These are phyloP conservation scores for Suillus tomentosus DNA, from an alignment of 768 basidiomycete genomes.

Conservation along the genomic window DNA sequence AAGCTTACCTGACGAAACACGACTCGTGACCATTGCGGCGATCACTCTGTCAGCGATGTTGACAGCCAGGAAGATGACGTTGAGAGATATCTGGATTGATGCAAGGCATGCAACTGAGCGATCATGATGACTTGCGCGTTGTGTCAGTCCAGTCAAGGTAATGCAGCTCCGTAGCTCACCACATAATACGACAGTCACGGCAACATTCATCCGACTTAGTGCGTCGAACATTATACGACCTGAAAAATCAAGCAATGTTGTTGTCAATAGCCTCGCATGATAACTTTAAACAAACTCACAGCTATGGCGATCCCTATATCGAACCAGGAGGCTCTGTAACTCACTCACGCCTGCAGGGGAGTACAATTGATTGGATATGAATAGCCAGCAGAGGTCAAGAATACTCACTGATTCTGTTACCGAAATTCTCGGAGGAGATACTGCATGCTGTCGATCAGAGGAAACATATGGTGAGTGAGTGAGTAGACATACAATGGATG, in stretches of 20 bases:
- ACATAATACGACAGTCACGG: not conserved
- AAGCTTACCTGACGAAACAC: not conserved
- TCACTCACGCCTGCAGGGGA: not conserved
- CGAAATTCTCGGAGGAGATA: not conserved
- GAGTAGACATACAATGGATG: not conserved
- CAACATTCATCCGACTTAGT: not conserved
- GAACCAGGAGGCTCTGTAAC: not conserved
- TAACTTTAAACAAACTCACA: not conserved
- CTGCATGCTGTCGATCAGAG: not conserved
- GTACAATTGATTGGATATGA: not conserved
- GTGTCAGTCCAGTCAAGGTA: not conserved
- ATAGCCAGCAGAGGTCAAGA: not conserved
- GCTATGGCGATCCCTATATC: not conserved
- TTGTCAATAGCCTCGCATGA: not conserved
- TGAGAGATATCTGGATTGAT: slow-evolving; percentile 2
- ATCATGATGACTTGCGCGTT: not conserved
- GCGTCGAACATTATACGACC: not conserved
- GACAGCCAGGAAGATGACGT: not conserved
- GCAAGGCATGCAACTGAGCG: not conserved
- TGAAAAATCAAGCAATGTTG: not conserved
- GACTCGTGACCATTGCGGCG: not conserved
- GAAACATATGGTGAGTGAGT: not conserved
- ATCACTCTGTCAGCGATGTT: not conserved
- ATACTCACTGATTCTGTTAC: not conserved
- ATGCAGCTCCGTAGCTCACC: not conserved